Evolutionary conservation across 139 green algal species (phyloP), one percentile per base, ranked within the genome.

Genomic region (Auxenochlorella pyrenoidosa): DNA sequence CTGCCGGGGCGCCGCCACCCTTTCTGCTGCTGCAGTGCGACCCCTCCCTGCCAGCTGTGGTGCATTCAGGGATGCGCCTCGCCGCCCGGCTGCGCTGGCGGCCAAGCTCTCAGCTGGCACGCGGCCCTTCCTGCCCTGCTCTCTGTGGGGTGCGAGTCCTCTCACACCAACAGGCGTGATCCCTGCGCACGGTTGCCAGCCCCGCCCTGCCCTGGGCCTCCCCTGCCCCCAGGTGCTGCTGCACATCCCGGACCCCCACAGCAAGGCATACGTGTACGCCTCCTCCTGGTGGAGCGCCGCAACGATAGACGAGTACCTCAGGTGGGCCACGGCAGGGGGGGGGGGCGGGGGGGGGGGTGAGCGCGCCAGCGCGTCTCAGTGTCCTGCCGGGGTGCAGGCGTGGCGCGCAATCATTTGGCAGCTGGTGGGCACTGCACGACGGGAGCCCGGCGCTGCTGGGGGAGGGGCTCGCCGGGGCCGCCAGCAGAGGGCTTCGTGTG

Each of bases 271-370:
- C 73, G 96, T 98, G 78, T 99, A 99, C 89, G 97, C 97, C 12
- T 87, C 91, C 13, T 98, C 95, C 15, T 99, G 97, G 97, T 99
- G 97, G 97, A 93, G 90, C n/a, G 94, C 89, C 24, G 89, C 87
- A 43, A 87, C 87, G 8, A 91, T 95, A 34, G 84, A 95, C 43
- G 28, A 88, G 6, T 94, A 93, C 87, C 83, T 95, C 10, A 75
- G 22, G 88, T 83, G 59, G n/a, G 88, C 4, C 22, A 6, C 28
- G 26, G 1, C 34, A 36, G 47, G 59, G 21, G 59, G 59, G 3
- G 59, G 59, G 21, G 59, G 59, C 13, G 59, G 21, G 59, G 59
- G 59, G 3, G 59, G 59, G 59, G 59, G 21, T 10, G 59, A 16
- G n/a, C n/a, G n/a, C n/a, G n/a, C n/a, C n/a, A n/a, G n/a, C n/a